Percentiles rank a stretch among this genome's conserved stretches.
Conservation (phyloP, 495 filamentous ascomycete genomes). For the Chlorociboria aeruginascens region DNA sequence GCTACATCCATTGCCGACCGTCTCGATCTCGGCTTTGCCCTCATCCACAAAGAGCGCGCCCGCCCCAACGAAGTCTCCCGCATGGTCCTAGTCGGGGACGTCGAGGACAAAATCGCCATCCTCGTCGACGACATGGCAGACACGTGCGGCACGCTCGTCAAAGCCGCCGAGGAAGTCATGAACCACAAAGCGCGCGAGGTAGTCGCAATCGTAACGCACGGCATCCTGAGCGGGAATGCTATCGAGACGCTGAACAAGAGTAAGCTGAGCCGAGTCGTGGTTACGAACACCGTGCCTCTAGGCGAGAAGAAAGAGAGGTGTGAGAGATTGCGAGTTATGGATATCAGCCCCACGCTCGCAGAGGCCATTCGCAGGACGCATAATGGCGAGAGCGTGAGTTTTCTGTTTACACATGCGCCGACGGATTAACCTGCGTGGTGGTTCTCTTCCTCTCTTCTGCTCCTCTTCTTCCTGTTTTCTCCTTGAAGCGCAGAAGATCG, state of each 20-base stretch:
- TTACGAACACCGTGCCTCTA: slow-evolving; percentile 95
- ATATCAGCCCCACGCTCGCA: slow-evolving; percentile 70
- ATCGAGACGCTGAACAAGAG: slow-evolving; percentile 84
- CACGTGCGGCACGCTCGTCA: slow-evolving; percentile 88
- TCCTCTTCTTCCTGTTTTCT: no score
- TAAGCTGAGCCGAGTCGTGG: slow-evolving; percentile 64
- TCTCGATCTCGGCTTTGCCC: slow-evolving; percentile 87
- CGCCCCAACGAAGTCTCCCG: slow-evolving; percentile 90
- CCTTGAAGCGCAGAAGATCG: not conserved
- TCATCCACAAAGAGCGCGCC: slow-evolving; percentile 97
- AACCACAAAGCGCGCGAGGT: slow-evolving; percentile 79
- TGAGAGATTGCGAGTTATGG: slow-evolving; percentile 74
- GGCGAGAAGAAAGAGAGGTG: slow-evolving; percentile 70
- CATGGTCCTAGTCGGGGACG: slow-evolving; percentile 86
- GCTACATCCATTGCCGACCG: slow-evolving; percentile 95
- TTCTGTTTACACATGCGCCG: slow-evolving; percentile 87
- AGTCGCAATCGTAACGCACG: slow-evolving; percentile 92
- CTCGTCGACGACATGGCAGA: slow-evolving; percentile 74
- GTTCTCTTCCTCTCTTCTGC: no score
- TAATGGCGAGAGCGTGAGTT: slow-evolving; percentile 88
- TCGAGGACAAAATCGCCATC: slow-evolving; percentile 45
- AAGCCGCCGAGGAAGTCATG: slow-evolving; percentile 86
- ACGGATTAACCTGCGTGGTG: no score
- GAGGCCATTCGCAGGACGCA: slow-evolving; percentile 81
- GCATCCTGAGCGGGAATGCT: slow-evolving; percentile 84